These are phyloP conservation scores for Vanrija pseudolonga DNA, from an alignment of 1,284 basidiomycete genomes.

Conservation along the genomic window DNA sequence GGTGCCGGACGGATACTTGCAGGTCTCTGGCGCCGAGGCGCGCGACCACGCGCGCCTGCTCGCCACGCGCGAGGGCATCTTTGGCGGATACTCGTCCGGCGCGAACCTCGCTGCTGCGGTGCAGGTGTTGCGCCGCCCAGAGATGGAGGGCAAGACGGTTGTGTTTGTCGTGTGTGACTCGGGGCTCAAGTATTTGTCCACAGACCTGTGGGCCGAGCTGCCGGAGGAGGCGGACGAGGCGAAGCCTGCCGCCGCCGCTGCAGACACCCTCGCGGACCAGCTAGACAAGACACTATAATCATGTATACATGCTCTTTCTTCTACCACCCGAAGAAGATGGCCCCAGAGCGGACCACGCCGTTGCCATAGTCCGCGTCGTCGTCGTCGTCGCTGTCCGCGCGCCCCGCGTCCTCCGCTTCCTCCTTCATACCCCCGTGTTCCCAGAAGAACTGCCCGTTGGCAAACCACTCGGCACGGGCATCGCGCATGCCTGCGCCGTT, in stretches of 20 bases:
- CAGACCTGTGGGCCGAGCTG: slow-evolving; percentile 1
- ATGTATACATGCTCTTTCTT: no score
- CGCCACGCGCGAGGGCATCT: background rate
- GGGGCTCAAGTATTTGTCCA: slow-evolving; percentile 2
- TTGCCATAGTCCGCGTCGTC: no score
- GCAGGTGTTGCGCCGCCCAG: background rate
- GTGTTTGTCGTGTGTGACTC: slow-evolving; percentile 1
- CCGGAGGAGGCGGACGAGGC: no score
- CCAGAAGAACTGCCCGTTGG: no score
- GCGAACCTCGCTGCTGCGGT: slow-evolving; percentile 1
- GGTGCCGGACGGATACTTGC: background rate
- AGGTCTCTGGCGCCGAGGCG: slow-evolving; percentile 1
- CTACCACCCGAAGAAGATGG: no score
- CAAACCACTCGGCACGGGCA: no score
- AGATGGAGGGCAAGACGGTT: slow-evolving; percentile 2
- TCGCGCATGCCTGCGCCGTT: no score
- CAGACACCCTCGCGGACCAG: slow-evolving; percentile 22
- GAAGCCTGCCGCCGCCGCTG: slow-evolving; percentile 37
- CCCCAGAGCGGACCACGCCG: no score
- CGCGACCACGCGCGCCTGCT: background rate
- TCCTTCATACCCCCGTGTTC: no score
- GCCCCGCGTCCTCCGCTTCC: no score
- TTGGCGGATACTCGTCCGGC: slow-evolving; percentile 1
- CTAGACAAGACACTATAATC: no score
- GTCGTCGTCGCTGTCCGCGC: no score